Evolutionary conservation across 179 eudicot species (phyloP), one percentile per base, ranked within the genome.

Genomic region (Sideroxylon spinosum): DNA sequence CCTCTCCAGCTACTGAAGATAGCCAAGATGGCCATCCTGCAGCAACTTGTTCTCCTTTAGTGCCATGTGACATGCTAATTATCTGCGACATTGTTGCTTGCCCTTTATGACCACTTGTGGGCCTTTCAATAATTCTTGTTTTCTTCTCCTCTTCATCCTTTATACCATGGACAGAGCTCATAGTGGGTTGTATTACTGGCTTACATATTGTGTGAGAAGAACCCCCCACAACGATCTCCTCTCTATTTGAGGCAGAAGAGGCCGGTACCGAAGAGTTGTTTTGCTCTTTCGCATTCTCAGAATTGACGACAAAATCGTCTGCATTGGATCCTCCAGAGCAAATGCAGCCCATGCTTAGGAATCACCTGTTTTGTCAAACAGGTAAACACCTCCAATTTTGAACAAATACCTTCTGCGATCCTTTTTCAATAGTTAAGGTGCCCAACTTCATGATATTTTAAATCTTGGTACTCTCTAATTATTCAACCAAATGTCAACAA

Each of bases 11-110:
- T 64, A 89, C 92, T 28, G 92, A 88, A 67, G 87, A 78, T 37
- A 90, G 87, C 92, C 94, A 90, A 9, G 84, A 76, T 25, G 94
- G 94, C 94, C 94, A 90, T 53, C 87, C 91, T 9, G 56, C 56
- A 79, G 83, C 83, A 60, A 70, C 74, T 46, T 82, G 82, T 59
- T 86, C 87, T 17, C 79, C 90, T 65, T 76, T 81, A 13, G 78
- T 46, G 19, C 79, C 88, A 76, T 75, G 84, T 13, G 83, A 82
- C 53, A 83, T 70, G 68, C 86, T 86, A n/a, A 20, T 32, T 71
- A 87, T 80, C 74, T 69, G 55, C 61, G 80, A 12, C 68, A 78
- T 61, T 6, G 22, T 20, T 19, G 53, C 49, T 22, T 71, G 69
- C 32, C 76, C 81, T 52, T 74, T 78, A 64, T 65, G 83, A 3